phyloP scores from a whole-genome alignment of 495 filamentous ascomycete species.

The Pseudevernia furfuracea region DNA sequence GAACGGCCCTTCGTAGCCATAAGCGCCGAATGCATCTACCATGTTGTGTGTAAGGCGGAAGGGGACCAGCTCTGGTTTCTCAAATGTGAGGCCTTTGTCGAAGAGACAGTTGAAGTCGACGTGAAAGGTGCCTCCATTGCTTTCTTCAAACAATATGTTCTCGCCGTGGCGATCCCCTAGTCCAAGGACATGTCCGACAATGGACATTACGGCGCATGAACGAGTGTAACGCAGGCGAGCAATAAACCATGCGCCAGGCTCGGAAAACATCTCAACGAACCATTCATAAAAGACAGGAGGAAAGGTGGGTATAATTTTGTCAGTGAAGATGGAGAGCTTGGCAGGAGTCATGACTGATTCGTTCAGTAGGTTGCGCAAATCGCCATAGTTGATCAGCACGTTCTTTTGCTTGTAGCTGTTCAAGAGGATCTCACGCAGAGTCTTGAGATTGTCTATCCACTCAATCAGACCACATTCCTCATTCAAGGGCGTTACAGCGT shows the following conservation, averaged over 20 bases:
- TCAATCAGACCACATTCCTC: conserved; percentile 97
- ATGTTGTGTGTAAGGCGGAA: conserved; percentile 98
- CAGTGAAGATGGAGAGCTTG: conserved; percentile 61
- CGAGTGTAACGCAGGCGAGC: conserved; percentile 87
- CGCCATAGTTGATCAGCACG: conserved; percentile 51
- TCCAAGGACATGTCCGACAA: conserved; percentile 90
- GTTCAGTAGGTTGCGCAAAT: conserved; percentile 50
- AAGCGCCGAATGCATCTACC: conserved; percentile 90
- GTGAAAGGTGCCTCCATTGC: conserved; percentile 88
- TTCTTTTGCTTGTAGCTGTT: conserved; percentile 64
- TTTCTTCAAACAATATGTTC: conserved; percentile 92
- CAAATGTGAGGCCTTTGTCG: conserved; percentile 94
- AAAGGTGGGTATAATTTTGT: conserved; percentile 56
- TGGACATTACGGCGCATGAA: conserved; percentile 94
- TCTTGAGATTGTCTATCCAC: conserved; percentile 96
- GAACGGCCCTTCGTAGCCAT: conserved; percentile 87
- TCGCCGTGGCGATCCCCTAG: conserved; percentile 97
- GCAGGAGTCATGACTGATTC: conserved; percentile 46
- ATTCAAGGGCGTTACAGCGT: conserved; percentile 91
- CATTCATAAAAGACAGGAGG: conserved; percentile 82
- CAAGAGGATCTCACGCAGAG: conserved; percentile 84
- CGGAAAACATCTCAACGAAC: conserved; percentile 92
- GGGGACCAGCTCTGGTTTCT: conserved; percentile 90
- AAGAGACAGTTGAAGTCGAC: conserved; percentile 99
- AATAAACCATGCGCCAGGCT: conserved; percentile 83